Percentiles rank a stretch among this genome's conserved stretches.
Evolutionary conservation across 257 asterid species (phyloP).

Genomic region (Ballota nigra): DNA sequence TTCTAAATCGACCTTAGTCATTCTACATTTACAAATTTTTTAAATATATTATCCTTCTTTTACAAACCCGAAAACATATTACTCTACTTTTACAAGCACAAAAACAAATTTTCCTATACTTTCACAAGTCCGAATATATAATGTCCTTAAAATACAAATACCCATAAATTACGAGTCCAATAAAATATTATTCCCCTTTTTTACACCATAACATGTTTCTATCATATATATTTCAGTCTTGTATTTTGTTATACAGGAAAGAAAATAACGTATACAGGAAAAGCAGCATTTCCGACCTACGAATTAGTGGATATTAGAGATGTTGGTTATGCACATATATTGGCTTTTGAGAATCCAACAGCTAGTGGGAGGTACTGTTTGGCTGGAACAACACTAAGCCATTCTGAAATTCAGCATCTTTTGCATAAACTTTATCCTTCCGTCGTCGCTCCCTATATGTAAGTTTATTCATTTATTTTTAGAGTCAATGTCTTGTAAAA

Average conservation of each 20-base stretch:
- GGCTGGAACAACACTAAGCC: slow-evolving; percentile 17
- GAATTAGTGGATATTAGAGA: slow-evolving; percentile 39
- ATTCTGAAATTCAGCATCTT: slow-evolving; percentile 11
- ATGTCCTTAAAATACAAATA: too few species aligned
- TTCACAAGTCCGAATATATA: too few species aligned
- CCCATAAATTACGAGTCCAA: too few species aligned
- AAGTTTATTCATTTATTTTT: neutral
- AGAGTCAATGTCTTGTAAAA: too few species aligned
- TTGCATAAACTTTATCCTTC: slow-evolving; percentile 33
- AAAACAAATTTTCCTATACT: too few species aligned
- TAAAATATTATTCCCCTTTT: too few species aligned
- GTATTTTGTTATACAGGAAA: slow-evolving; percentile 6
- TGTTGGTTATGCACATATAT: slow-evolving; percentile 41
- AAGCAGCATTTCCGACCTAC: neutral
- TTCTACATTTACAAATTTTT: too few species aligned
- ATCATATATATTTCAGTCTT: neutral
- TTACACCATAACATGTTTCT: too few species aligned
- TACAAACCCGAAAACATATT: too few species aligned
- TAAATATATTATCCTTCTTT: too few species aligned
- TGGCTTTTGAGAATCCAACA: slow-evolving; percentile 38
- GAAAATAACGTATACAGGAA: neutral
- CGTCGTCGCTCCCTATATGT: slow-evolving; percentile 19
- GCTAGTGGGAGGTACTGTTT: slow-evolving; percentile 39
- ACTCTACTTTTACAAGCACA: too few species aligned
- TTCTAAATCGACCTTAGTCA: too few species aligned